Evolutionary conservation across 768 basidiomycete genomes (phyloP).

Genomic region (Russula earlei): DNA sequence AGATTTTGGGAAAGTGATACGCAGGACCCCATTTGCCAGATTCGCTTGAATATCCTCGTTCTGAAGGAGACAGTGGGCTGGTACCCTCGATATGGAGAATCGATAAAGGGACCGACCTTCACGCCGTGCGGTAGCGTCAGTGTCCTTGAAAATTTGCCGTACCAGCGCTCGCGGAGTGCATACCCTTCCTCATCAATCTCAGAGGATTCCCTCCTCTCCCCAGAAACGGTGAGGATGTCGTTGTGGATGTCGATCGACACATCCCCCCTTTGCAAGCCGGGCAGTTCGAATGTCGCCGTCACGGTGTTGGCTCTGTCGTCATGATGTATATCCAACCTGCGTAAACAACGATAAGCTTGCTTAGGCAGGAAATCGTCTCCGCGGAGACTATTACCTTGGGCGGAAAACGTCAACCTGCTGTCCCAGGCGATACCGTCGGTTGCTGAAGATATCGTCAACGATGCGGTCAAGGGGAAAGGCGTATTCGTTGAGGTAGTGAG

Average conservation of each 20-base stretch:
- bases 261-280: constrained; percentile 43
- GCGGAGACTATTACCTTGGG: constrained; percentile 2
- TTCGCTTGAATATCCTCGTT: constrained; percentile 25
- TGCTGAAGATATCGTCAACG: constrained; percentile 32
- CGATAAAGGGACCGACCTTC: constrained; percentile 14
- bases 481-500: constrained; percentile 31
- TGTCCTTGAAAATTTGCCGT: constrained; percentile 25
- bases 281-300: constrained; percentile 49
- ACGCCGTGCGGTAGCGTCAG: constrained; percentile 20
- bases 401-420: constrained; percentile 10
- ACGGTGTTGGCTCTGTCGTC: constrained; percentile 37
- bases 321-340: constrained; percentile 50
- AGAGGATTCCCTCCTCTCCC: constrained; percentile 31
- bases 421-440: constrained; percentile 16
- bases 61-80: constrained; percentile 5
- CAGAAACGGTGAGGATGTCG: constrained; percentile 42
- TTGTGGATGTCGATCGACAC: constrained; percentile 43
- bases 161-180: constrained; percentile 27
- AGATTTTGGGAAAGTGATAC: constrained; percentile 24
- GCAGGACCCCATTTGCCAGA: constrained; percentile 26
- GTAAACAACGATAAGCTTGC: not conserved
- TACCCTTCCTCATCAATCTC: constrained; percentile 31
- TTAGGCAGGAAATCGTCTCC: not conserved
- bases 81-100: not conserved
- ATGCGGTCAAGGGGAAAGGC: constrained; percentile 35